Conservation (phyloP, 2,329 filamentous ascomycete species). For the Lanzia echinophila region DNA sequence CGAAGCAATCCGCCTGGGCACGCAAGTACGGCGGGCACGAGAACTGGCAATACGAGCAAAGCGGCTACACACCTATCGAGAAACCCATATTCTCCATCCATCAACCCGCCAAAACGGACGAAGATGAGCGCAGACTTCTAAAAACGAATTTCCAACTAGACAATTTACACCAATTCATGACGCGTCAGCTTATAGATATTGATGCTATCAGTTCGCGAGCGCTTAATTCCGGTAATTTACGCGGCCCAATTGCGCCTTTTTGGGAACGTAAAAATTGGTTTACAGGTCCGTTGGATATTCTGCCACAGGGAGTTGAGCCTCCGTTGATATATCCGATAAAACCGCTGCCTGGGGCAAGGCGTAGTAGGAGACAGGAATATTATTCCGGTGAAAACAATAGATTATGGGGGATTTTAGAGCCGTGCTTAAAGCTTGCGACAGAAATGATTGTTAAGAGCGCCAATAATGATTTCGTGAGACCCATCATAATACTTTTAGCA, state of each 20-base stretch:
- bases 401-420: background rate
- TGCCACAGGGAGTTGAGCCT: background rate
- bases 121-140: background rate
- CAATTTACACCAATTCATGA: background rate
- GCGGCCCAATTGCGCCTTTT: background rate
- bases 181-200: background rate
- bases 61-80: background rate
- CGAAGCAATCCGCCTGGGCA: background rate
- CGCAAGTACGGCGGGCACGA: background rate
- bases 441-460: background rate
- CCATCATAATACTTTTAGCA: background rate
- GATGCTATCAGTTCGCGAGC: background rate
- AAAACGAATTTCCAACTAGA: background rate
- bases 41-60: background rate
- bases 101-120: background rate
- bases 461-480: background rate
- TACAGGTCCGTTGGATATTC: background rate
- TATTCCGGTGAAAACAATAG: background rate
- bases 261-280: background rate
- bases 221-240: background rate
- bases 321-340: background rate
- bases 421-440: background rate
- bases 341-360: background rate
- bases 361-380: no score
- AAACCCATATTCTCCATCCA: background rate